These are phyloP conservation scores for Bruguiera parviflora DNA, from an alignment of 345 rosid genomes.

Conservation along the genomic window DNA sequence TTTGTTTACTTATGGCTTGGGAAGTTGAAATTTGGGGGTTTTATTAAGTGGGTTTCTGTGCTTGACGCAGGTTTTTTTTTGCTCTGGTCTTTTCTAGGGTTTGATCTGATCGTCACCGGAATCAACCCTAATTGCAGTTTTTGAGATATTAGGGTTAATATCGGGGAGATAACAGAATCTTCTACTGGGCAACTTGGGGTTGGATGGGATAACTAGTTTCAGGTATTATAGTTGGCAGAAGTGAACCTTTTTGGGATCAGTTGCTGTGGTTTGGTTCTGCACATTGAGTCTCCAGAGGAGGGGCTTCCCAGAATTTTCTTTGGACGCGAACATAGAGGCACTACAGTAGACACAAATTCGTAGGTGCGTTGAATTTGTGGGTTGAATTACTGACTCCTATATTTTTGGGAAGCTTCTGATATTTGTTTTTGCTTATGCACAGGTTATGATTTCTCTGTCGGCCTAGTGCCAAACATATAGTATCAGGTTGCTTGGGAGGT, in stretches of 20 bases:
- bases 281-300: conserved; percentile 24
- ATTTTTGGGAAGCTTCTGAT: conserved; percentile 26
- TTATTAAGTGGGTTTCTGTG: conserved; percentile 16
- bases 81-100: conserved; percentile 36
- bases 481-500: conserved; percentile 5
- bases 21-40: conserved; percentile 18
- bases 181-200: conserved; percentile 17
- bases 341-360: conserved; percentile 9
- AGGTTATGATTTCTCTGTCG: conserved; percentile 24
- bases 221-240: neutral
- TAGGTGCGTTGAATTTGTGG: conserved; percentile 13
- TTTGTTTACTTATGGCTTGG: conserved; percentile 6
- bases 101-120: conserved; percentile 39
- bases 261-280: conserved; percentile 16
- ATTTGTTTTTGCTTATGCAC: conserved; percentile 28
- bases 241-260: conserved; percentile 25
- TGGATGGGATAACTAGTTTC: conserved; percentile 18
- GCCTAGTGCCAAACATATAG: neutral
- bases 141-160: conserved; percentile 37
- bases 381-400: conserved; percentile 19
- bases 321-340: neutral
- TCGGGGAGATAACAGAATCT: conserved; percentile 19
- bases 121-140: conserved; percentile 41
- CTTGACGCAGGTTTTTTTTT: conserved; percentile 22
- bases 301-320: conserved; percentile 10